phyloP scores from a whole-genome alignment of 2,329 filamentous ascomycete genomes.

The Seiridium cupressi region DNA sequence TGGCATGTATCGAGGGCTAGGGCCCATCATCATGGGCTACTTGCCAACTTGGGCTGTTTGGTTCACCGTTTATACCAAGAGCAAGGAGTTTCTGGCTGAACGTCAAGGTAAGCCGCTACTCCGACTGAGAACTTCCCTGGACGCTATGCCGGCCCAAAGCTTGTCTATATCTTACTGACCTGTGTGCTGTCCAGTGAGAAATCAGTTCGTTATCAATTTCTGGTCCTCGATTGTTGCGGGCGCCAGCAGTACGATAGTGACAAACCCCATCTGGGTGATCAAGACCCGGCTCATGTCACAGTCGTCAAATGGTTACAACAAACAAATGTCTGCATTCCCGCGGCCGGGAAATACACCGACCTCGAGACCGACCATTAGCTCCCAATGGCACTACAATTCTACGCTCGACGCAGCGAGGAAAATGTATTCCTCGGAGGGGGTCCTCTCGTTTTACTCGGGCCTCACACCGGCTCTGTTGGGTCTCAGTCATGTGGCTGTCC shows the following conservation, averaged over 20 bases:
- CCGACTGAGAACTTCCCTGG: too few species aligned
- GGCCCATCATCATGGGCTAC: slow-evolving; percentile 93
- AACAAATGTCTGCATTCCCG: slow-evolving; percentile 43
- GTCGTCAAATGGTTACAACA: slow-evolving; percentile 46
- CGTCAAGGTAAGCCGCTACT: slow-evolving; percentile 53
- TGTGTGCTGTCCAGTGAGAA: slow-evolving; percentile 43
- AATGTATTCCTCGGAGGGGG: slow-evolving; percentile 90
- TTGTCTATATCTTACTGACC: background rate
- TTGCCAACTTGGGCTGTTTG: slow-evolving; percentile 98
- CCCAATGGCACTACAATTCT: slow-evolving; percentile 88
- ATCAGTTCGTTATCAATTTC: slow-evolving; percentile 75
- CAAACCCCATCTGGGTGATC: slow-evolving; percentile 99
- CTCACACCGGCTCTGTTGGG: slow-evolving; percentile 89
- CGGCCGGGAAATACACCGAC: slow-evolving; percentile 54
- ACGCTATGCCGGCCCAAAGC: background rate
- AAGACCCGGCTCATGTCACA: slow-evolving; percentile 98
- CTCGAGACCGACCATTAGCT: slow-evolving; percentile 52
- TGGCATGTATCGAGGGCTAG: slow-evolving; percentile 89
- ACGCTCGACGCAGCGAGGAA: slow-evolving; percentile 91
- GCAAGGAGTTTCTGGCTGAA: slow-evolving; percentile 70
- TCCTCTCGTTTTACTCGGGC: slow-evolving; percentile 91
- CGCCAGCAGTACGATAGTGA: slow-evolving; percentile 87
- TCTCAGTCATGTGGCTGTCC: slow-evolving; percentile 91
- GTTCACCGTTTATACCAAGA: slow-evolving; percentile 92
- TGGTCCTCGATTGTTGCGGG: slow-evolving; percentile 90